Base-by-base conservation (phyloP, 352 stramenopile species). In the Phytophthora lateralis region DNA sequence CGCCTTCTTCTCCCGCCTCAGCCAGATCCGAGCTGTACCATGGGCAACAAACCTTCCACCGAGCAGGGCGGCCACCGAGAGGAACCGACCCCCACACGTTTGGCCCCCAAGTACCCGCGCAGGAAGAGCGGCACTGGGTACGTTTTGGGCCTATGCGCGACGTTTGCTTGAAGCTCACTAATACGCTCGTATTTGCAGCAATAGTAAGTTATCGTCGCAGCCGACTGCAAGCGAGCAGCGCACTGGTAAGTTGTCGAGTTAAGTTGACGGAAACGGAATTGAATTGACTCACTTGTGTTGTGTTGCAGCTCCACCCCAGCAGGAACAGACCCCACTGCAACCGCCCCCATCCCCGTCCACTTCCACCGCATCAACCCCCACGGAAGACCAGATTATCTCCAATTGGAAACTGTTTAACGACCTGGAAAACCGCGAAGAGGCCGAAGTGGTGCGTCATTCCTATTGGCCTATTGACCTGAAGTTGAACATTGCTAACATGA, bases 351-450 rank as follows among this genome's bases (percentile, higher is more conserved):
- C 66, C 6, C 70, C 70, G 11, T 73, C 64, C 7, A 58, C 20
- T 20, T 78, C 66, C 38, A 73, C 62, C 34, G 63, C 66, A 6
- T 78, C 70, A 6, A 77, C 65, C 0, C 69, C 69, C 12, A 77
- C 72, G 5, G 71, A 80, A 21, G 85, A 93, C 24, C 76, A 90
- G 18, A 61, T 78, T 45, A 91, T 91, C 38, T 87, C 78, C 35
- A 90, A 91, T 71, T 93, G 84, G 84, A 91, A 95, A 59, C 71
- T 95, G 12, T 95, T 95, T 52, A 93, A 91, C 52, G 84, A 95
- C 60, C 69, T 95, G 11, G 86, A 95, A 60, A 93, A 91, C 65
- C 77, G 83, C 37, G 86, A 95, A 64, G 86, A 95, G 57, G 78
- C 82, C 20, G 80, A 91, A 72, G 85, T 89, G 71, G 82, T 93